Conservation (phyloP, 306 rosid genomes). For the Lathyrus sativus region DNA sequence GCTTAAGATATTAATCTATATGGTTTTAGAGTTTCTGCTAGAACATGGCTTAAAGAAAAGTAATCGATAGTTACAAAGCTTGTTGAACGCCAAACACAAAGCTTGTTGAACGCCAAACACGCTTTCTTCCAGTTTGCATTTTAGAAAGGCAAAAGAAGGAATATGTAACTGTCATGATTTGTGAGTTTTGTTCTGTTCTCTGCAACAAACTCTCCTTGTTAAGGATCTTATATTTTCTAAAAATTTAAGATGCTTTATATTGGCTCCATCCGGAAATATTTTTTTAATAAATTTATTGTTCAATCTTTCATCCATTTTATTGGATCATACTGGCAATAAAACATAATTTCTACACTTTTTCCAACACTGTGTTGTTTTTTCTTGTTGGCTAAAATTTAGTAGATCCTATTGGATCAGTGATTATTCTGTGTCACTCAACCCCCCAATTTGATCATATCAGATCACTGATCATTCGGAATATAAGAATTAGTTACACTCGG, state of each 20-base stretch:
- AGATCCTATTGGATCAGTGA: neutral
- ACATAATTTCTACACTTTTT: neutral
- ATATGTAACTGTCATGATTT: constrained; percentile 8
- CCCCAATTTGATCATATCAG: neutral
- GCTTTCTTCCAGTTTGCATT: constrained; percentile 24
- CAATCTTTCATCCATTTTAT: neutral
- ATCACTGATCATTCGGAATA: neutral
- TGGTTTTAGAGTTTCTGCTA: constrained; percentile 16
- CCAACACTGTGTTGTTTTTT: neutral
- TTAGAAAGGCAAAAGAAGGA: constrained; percentile 9
- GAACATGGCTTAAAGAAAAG: neutral
- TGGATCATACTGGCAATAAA: neutral
- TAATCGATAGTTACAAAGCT: constrained; percentile 39
- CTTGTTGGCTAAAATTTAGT: neutral
- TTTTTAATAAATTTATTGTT: neutral
- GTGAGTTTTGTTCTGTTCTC: constrained; percentile 35
- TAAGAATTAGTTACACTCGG: no score
- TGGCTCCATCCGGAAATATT: neutral
- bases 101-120: constrained; percentile 18
- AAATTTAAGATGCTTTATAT: neutral
- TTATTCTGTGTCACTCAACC: neutral
- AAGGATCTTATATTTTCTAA: constrained; percentile 1
- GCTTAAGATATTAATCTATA: neutral
- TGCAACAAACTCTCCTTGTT: constrained; percentile 31
- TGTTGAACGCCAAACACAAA: constrained; percentile 27